phyloP scores from a whole-genome alignment of 1,139 yeast genomes.

The Schwanniomyces etchellsii region DNA sequence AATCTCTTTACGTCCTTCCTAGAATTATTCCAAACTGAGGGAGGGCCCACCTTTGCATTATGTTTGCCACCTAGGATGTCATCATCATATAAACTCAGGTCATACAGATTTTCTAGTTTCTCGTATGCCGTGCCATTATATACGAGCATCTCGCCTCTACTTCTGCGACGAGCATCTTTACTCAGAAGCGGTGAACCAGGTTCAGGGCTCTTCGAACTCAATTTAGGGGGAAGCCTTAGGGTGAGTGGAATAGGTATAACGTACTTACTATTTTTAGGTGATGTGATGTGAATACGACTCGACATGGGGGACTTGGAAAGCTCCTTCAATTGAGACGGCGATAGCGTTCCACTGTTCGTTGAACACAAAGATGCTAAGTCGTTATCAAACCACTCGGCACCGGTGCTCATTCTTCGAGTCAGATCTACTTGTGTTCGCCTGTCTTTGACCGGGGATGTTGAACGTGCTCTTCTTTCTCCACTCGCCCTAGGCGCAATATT shows the following conservation, averaged over 20 bases:
- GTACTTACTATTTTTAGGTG: constrained; percentile 20
- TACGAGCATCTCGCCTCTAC: constrained; percentile 25
- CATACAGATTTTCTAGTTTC: constrained; percentile 25
- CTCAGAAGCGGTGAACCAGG: constrained; percentile 6
- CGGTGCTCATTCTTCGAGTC: no score
- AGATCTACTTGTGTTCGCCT: no score
- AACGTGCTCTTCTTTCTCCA: constrained; percentile 18
- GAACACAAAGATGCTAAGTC: no score
- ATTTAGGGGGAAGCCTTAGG: constrained; percentile 37
- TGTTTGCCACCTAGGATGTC: background rate
- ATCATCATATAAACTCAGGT: constrained; percentile 3
- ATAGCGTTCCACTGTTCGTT: constrained; percentile 7
- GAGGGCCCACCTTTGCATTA: constrained; percentile 8
- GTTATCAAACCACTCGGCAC: no score
- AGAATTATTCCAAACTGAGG: constrained; percentile 17
- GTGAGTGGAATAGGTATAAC: constrained; percentile 44
- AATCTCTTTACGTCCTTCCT: constrained; percentile 10
- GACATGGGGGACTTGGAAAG: constrained; percentile 35
- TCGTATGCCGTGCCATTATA: constrained; percentile 36
- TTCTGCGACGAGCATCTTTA: no score
- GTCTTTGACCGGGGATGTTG: constrained; percentile 25
- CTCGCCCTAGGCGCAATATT: constrained; percentile 3
- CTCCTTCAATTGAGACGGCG: constrained; percentile 23
- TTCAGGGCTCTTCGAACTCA: constrained; percentile 17
- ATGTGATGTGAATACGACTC: constrained; percentile 30